Evolutionary conservation across 495 filamentous ascomycete species (phyloP).

Genomic region (Opeltia flavorubescens): DNA sequence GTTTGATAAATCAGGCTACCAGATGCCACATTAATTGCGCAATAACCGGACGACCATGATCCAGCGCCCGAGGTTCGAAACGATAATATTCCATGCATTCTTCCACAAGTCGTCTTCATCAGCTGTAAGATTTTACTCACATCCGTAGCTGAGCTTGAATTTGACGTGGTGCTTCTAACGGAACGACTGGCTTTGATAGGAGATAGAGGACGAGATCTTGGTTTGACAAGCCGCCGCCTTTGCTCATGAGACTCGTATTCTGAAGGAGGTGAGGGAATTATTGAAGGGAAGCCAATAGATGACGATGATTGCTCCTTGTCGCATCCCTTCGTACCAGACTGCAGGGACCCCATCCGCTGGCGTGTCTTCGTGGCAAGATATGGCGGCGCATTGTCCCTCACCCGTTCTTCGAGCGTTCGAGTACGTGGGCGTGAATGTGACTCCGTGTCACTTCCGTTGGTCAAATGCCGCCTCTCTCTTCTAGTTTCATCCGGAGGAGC

Average conservation of each 20-base stretch:
- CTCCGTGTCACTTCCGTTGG: constrained; percentile 4
- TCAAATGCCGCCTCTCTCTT: constrained; percentile 12
- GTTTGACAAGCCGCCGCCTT: constrained; percentile 32
- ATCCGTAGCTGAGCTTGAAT: constrained; percentile 40
- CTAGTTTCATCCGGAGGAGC: constrained; percentile 21
- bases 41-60: constrained; percentile 42
- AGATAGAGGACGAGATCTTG: constrained; percentile 22
- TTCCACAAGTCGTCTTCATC: constrained; percentile 44
- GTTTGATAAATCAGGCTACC: constrained; percentile 43
- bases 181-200: constrained; percentile 20
- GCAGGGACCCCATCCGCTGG: constrained; percentile 31
- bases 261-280: constrained; percentile 28
- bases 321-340: constrained; percentile 18
- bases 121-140: constrained; percentile 37
- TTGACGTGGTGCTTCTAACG: constrained; percentile 30
- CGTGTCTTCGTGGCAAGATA: constrained; percentile 23
- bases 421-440: constrained; percentile 34
- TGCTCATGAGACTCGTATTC: constrained; percentile 17
- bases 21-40: constrained; percentile 41
- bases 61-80: constrained; percentile 41
- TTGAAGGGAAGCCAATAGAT: constrained; percentile 39
- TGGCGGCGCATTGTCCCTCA: constrained; percentile 27
- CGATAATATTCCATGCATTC: constrained; percentile 40
- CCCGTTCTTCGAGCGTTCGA: constrained; percentile 33
- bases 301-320: constrained; percentile 20